Conservation (phyloP, 257 asterid genomes). For the Nicotiana paniculata region DNA sequence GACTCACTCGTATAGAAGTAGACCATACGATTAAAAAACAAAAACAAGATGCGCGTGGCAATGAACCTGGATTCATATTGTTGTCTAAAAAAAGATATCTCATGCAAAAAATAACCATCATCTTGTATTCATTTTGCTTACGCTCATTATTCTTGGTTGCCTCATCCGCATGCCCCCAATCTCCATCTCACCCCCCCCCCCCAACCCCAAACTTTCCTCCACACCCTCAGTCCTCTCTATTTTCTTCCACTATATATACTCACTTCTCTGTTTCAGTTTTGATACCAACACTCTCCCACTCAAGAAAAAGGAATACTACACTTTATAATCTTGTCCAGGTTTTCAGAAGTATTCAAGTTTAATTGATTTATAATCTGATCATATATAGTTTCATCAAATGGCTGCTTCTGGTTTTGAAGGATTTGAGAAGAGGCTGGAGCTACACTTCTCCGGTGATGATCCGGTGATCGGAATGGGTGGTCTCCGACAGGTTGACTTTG, state of each 20-base stretch:
- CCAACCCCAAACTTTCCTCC: neutral
- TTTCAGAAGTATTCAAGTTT: too few relatives aligned
- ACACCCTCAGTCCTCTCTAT: neutral
- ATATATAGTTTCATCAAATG: constrained; percentile 25
- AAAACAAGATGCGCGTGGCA: constrained; percentile 11
- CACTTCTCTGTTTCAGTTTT: constrained; percentile 48
- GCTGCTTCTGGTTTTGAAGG: constrained; percentile 97
- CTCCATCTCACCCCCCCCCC: constrained; percentile 4
- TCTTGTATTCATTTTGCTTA: constrained; percentile 56
- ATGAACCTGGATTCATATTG: constrained; percentile 40
- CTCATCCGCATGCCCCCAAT: constrained; percentile 28
- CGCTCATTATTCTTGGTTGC: constrained; percentile 70
- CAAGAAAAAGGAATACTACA: neutral
- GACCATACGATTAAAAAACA: too few relatives aligned
- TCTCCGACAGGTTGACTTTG: constrained; percentile 59
- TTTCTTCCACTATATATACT: constrained; percentile 31
- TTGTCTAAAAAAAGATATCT: constrained; percentile 23
- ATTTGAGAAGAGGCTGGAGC: constrained; percentile 84
- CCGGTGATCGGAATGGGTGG: constrained; percentile 46
- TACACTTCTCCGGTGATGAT: constrained; percentile 71
- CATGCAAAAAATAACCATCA: constrained; percentile 33
- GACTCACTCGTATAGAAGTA: too few relatives aligned
- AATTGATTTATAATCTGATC: too few relatives aligned
- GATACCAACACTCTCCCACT: constrained; percentile 28
- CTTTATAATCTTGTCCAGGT: too few relatives aligned